Evolutionary conservation across 1,284 basidiomycete genomes (phyloP).

Genomic region (Puccinia novopanici): DNA sequence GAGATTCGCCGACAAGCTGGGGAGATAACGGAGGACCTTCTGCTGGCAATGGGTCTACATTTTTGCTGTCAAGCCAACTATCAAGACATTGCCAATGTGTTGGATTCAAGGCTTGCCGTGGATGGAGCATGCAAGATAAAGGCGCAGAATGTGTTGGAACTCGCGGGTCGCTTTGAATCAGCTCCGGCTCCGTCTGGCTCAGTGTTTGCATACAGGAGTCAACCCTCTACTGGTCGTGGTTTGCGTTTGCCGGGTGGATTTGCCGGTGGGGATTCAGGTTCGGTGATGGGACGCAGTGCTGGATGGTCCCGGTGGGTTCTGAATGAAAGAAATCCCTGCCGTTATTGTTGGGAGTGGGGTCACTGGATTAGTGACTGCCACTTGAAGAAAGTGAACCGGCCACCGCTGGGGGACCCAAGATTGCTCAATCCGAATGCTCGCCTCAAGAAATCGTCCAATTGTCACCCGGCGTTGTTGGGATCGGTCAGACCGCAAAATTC

Average conservation of each 20-base stretch:
- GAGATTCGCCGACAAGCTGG: background rate
- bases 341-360: background rate
- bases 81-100: too few relatives aligned
- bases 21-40: background rate
- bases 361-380: conserved; percentile 10
- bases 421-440: background rate
- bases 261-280: background rate
- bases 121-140: background rate
- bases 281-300: background rate
- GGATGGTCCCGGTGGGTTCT: background rate
- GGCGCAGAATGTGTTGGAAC: background rate
- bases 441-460: background rate
- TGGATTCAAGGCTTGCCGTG: background rate
- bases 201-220: too few relatives aligned
- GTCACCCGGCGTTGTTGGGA: background rate
- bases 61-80: background rate
- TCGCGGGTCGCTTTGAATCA: too few relatives aligned
- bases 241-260: background rate
- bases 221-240: too few relatives aligned
- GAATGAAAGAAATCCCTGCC: background rate
- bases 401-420: background rate
- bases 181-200: background rate
- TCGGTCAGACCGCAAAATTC: background rate
- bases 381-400: background rate
- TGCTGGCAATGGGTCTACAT: background rate